These are phyloP conservation scores for Talaromyces sp. DNA, from an alignment of 2,329 filamentous ascomycete genomes.

Conservation along the genomic window DNA sequence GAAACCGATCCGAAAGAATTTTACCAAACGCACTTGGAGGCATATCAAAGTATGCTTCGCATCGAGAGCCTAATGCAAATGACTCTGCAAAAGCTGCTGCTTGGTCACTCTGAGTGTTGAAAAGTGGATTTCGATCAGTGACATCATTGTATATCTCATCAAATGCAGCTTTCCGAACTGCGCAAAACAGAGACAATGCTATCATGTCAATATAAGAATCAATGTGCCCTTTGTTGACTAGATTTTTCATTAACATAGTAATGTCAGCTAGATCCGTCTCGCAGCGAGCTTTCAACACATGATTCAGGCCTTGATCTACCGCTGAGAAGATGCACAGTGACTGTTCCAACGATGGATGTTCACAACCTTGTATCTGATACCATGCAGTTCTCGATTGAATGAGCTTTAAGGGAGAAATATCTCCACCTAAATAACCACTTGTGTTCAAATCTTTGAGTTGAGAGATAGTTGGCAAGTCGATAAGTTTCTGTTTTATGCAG, in stretches of 20 bases:
- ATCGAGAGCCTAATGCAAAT: constrained; percentile 60
- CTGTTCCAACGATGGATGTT: constrained; percentile 26
- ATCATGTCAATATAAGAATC: constrained; percentile 52
- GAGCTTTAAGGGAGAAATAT: constrained; percentile 30
- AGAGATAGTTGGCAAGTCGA: constrained; percentile 34
- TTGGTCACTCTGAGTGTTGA: constrained; percentile 58
- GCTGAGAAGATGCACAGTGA: constrained; percentile 38
- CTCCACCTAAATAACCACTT: constrained; percentile 37
- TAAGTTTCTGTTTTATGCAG: constrained; percentile 29
- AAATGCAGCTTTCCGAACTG: constrained; percentile 52
- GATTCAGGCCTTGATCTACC: constrained; percentile 25
- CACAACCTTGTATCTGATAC: constrained; percentile 37
- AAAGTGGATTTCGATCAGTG: constrained; percentile 58
- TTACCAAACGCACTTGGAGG: constrained; percentile 46
- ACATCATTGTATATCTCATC: constrained; percentile 62
- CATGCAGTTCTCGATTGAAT: constrained; percentile 38
- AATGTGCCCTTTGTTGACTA: constrained; percentile 28
- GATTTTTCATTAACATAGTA: constrained; percentile 31
- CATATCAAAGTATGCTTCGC: constrained; percentile 59
- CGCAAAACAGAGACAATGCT: constrained; percentile 55
- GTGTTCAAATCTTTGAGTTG: constrained; percentile 39
- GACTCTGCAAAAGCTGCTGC: constrained; percentile 61
- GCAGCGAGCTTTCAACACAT: constrained; percentile 24
- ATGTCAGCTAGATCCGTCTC: constrained; percentile 34
- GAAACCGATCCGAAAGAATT: constrained; percentile 37